A percentile compares a stretch with the other conserved stretches of the same genome.
Evolutionary conservation across 257 asterid species (phyloP).

Genomic region (Penstemon newberryi): DNA sequence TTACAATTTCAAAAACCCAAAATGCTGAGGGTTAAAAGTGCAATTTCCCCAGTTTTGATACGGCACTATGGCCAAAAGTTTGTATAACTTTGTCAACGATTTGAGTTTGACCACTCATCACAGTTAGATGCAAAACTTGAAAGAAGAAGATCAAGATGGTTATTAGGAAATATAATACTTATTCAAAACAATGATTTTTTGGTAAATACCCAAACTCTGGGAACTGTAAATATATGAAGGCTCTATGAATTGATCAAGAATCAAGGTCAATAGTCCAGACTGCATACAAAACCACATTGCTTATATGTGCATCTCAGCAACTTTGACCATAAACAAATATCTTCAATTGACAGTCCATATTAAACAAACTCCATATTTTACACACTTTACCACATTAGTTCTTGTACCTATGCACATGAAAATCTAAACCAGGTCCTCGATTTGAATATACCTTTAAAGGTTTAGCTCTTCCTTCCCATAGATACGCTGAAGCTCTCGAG

Average conservation of each 20-base stretch:
- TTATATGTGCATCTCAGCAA: neutral
- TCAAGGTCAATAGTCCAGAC: neutral
- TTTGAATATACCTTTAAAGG: conserved; percentile 34
- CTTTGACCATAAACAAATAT: conserved; percentile 10
- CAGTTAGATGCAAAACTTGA: no score
- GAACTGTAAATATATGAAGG: neutral
- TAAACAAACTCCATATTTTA: conserved; percentile 25
- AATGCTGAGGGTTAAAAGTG: no score
- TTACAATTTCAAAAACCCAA: no score
- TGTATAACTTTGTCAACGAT: no score
- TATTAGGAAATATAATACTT: no score
- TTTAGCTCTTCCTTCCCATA: conserved; percentile 88
- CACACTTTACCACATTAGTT: conserved; percentile 27
- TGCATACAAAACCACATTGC: neutral
- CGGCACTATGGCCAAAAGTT: no score
- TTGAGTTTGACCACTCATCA: no score
- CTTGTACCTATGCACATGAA: conserved; percentile 27
- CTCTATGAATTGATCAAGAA: neutral
- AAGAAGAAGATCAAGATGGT: no score
- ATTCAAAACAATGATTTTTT: no score
- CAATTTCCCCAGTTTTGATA: no score
- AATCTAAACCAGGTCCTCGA: conserved; percentile 22
- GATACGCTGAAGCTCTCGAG: conserved; percentile 89
- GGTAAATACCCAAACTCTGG: no score
- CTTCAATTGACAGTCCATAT: conserved; percentile 20